Conservation (phyloP, 768 basidiomycete genomes). For the Lanmaoa rubissima region DNA sequence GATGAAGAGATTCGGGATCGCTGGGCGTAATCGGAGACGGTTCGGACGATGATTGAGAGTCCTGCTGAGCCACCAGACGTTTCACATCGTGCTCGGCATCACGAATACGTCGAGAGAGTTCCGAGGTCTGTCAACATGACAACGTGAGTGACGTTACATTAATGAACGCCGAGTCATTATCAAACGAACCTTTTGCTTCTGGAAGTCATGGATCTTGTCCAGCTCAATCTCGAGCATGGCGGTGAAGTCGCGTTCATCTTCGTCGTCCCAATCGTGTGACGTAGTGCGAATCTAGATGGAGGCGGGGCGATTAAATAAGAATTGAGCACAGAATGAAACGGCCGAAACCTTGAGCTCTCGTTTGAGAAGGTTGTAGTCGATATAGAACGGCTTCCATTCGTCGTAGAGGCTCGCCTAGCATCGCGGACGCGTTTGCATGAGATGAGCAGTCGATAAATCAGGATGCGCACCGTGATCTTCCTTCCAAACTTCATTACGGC, state of each 20-base stretch:
- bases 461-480: conserved; percentile 60
- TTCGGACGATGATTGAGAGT: conserved; percentile 23
- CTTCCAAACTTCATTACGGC: conserved; percentile 74
- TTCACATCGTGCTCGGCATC: conserved; percentile 82
- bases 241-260: conserved; percentile 83
- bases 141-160: conserved; percentile 1
- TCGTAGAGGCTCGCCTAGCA: conserved; percentile 75
- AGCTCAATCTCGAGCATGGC: conserved; percentile 78
- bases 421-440: neutral
- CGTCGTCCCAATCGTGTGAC: conserved; percentile 61
- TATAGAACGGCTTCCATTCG: conserved; percentile 89
- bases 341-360: conserved; percentile 76
- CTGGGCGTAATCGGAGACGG: conserved; percentile 23
- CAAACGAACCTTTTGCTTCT: conserved; percentile 71
- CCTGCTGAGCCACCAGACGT: conserved; percentile 65
- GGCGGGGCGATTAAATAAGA: neutral
- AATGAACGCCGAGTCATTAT: neutral
- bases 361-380: conserved; percentile 88
- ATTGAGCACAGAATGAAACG: neutral
- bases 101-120: conserved; percentile 77
- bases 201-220: conserved; percentile 93
- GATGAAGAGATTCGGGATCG: conserved; percentile 59
- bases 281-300: conserved; percentile 48
- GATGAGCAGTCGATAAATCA: neutral
- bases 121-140: conserved; percentile 54